Evolutionary conservation across 495 filamentous ascomycete genomes (phyloP).

Genomic region (Xylaria cubensis): DNA sequence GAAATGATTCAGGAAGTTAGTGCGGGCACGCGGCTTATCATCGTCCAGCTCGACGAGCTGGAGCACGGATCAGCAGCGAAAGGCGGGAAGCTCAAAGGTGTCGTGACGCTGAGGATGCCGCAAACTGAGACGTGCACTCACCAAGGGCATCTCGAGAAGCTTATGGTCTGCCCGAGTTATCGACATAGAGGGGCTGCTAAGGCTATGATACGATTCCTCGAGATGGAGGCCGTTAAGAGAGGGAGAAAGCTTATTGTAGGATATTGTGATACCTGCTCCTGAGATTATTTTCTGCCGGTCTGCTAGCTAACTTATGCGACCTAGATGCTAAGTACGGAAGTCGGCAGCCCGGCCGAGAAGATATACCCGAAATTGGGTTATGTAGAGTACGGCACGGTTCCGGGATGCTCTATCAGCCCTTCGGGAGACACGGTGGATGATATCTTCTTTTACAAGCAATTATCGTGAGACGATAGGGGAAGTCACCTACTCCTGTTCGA

Average conservation of each 20-base stretch:
- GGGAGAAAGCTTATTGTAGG: conserved; percentile 48
- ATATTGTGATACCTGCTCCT: not conserved
- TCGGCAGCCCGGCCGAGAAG: conserved; percentile 43
- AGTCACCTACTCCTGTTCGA: not conserved
- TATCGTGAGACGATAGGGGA: conserved; percentile 9
- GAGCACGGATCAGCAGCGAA: conserved; percentile 29
- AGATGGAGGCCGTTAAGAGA: conserved; percentile 44
- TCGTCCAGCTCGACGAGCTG: conserved; percentile 41
- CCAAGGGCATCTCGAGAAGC: conserved; percentile 46
- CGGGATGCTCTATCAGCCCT: conserved; percentile 41
- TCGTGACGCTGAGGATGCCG: conserved; percentile 47
- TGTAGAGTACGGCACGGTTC: conserved; percentile 45
- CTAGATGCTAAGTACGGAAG: conserved; percentile 45
- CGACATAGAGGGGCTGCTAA: conserved; percentile 42
- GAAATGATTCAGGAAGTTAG: conserved; percentile 45
- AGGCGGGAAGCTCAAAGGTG: conserved; percentile 44
- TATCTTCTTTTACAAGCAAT: conserved; percentile 51
- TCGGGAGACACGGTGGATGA: conserved; percentile 42
- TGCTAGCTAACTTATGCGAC: not conserved
- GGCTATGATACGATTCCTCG: conserved; percentile 43
- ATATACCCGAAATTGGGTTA: conserved; percentile 47
- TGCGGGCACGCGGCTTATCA: conserved; percentile 42
- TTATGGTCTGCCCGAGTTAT: conserved; percentile 43
- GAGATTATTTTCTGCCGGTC: not conserved
- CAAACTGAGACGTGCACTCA: conserved; percentile 46